phyloP scores from a whole-genome alignment of 345 rosid species.

The Euphorbia tirucalli region DNA sequence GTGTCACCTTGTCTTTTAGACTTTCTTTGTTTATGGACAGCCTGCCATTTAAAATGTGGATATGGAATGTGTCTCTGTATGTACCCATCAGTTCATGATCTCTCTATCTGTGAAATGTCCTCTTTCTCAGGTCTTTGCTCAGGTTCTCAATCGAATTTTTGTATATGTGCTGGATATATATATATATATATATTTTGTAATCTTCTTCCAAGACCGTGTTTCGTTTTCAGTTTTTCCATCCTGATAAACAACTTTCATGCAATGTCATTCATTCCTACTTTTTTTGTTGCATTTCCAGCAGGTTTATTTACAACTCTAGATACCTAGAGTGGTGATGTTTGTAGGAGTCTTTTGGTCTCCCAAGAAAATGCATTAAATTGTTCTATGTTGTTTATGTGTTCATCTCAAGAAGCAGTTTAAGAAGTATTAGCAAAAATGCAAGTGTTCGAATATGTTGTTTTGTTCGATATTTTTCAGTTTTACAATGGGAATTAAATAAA shows the following conservation, averaged over 20 bases:
- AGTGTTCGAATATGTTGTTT: background rate
- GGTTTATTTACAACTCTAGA: background rate
- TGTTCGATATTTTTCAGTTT: background rate
- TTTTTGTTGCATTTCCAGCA: background rate
- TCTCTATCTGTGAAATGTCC: background rate
- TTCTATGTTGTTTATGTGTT: background rate
- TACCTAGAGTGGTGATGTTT: background rate
- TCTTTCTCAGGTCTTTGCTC: background rate
- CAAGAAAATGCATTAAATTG: background rate
- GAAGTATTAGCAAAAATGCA: background rate
- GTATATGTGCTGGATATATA: background rate
- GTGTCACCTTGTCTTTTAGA: background rate
- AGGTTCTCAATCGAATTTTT: background rate
- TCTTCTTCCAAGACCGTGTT: background rate
- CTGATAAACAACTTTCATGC: background rate
- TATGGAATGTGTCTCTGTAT: background rate
- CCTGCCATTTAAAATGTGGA: background rate
- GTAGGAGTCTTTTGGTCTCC: background rate
- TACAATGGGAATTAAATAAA: too few species aligned
- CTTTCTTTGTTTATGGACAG: background rate
- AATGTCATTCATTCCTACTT: background rate
- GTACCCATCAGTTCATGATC: background rate
- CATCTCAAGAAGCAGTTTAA: background rate
- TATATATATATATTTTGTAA: background rate
- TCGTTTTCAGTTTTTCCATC: background rate